Percentiles rank a stretch among this genome's conserved stretches.
Conservation (phyloP, 306 rosid species). For the Cucurbita ficifolia region DNA sequence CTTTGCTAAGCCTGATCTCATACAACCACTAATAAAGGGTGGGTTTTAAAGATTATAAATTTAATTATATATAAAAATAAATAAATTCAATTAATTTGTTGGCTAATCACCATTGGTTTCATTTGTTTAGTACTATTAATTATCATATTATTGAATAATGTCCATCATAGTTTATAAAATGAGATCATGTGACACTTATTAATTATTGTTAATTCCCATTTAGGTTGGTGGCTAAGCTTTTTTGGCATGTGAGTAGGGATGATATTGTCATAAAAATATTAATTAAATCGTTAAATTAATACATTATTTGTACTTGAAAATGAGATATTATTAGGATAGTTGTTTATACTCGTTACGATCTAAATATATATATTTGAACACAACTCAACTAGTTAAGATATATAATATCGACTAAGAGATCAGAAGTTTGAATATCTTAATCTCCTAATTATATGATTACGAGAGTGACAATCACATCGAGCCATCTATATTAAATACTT, state of each 20-base stretch:
- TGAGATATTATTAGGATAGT: background rate
- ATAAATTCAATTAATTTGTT: background rate
- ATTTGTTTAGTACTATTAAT: background rate
- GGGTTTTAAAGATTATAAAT: slow-evolving; percentile 1
- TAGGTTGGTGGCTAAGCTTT: background rate
- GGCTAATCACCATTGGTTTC: background rate
- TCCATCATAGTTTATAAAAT: background rate
- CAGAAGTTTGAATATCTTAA: too few species aligned
- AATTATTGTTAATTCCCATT: background rate
- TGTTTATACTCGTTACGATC: background rate
- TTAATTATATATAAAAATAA: background rate
- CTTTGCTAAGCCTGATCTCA: background rate
- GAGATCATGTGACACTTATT: background rate
- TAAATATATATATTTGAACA: too few species aligned
- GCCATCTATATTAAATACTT: too few species aligned
- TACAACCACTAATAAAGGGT: background rate
- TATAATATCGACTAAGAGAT: too few species aligned
- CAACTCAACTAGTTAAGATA: too few species aligned
- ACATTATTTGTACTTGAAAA: background rate
- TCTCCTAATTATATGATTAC: too few species aligned
- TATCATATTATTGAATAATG: background rate
- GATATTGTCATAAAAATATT: background rate
- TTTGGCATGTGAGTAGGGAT: slow-evolving; percentile 3
- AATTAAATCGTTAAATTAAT: background rate
- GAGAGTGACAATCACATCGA: too few species aligned